Conservation (phyloP, 768 basidiomycete genomes). For the Galerina marginata region DNA sequence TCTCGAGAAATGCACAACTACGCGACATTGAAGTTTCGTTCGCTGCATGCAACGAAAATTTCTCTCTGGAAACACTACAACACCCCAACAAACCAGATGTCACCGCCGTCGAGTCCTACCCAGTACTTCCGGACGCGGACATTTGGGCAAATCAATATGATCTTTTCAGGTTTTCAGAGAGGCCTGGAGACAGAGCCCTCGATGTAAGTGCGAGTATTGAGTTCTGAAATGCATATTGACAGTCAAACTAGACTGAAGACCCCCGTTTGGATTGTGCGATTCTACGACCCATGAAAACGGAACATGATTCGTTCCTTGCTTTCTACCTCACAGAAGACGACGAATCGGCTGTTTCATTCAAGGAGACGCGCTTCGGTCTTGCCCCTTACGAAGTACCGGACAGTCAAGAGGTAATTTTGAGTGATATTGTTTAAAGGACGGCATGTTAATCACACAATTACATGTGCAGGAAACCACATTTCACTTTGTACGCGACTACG, state of each 20-base stretch:
- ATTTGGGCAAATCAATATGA: conserved; percentile 93
- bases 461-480: conserved; percentile 65
- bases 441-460: background rate
- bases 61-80: conserved; percentile 60
- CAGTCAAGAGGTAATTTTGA: conserved; percentile 56
- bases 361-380: conserved; percentile 53
- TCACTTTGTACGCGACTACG: conserved; percentile 83
- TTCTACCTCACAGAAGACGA: conserved; percentile 85
- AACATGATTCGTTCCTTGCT: conserved; percentile 86
- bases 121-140: conserved; percentile 82
- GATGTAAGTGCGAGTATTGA: conserved; percentile 54
- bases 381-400: conserved; percentile 52
- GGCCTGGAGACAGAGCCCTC: conserved; percentile 76
- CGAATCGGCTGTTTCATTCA: conserved; percentile 69
- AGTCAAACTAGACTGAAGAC: conserved; percentile 62
- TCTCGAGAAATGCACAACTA: conserved; percentile 77
- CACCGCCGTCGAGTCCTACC: conserved; percentile 80
- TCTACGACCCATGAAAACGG: conserved; percentile 85
- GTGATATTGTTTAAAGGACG: background rate
- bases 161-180: conserved; percentile 83
- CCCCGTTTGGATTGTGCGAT: conserved; percentile 86
- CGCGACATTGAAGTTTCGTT: conserved; percentile 83
- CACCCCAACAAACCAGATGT: conserved; percentile 84
- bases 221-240: background rate
- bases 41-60: conserved; percentile 59